Evolutionary conservation across 1,139 yeast genomes (phyloP).

Genomic region (Candida sanyaensis): DNA sequence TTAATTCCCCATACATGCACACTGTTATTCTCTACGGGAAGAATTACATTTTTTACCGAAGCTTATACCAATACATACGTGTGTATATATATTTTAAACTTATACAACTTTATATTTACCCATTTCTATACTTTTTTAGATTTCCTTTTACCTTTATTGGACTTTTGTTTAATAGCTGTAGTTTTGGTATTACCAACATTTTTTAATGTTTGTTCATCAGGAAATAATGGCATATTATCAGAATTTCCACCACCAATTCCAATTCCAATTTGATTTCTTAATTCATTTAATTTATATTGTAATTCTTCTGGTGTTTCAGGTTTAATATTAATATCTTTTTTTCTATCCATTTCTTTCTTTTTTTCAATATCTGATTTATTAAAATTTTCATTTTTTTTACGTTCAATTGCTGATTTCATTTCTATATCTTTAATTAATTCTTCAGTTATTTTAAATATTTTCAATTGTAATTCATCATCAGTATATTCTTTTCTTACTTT

Average conservation of each 20-base stretch:
- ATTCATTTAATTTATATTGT: constrained; percentile 31
- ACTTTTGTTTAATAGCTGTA: background rate
- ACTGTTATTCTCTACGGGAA: too few species aligned
- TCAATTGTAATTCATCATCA: constrained; percentile 61
- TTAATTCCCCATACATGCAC: too few species aligned
- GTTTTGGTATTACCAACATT: background rate
- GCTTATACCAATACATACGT: too few species aligned
- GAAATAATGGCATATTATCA: constrained; percentile 30
- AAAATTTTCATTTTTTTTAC: constrained; percentile 41
- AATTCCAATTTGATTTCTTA: constrained; percentile 27
- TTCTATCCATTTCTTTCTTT: constrained; percentile 19
- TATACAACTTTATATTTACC: background rate
- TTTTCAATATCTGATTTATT: constrained; percentile 22
- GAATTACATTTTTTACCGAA: too few species aligned
- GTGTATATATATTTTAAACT: background rate
- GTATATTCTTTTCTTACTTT: constrained; percentile 65
- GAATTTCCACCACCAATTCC: constrained; percentile 9
- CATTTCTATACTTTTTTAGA: constrained; percentile 1
- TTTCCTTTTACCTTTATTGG: background rate
- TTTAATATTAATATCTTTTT: constrained; percentile 32
- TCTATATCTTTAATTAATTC: constrained; percentile 60
- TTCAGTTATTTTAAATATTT: constrained; percentile 64
- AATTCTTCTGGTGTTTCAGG: constrained; percentile 38
- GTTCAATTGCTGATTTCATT: constrained; percentile 65
- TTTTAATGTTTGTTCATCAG: constrained; percentile 16